These are phyloP conservation scores for Catunica adiposa DNA, from an alignment of 2,329 filamentous ascomycete species.

Conservation along the genomic window DNA sequence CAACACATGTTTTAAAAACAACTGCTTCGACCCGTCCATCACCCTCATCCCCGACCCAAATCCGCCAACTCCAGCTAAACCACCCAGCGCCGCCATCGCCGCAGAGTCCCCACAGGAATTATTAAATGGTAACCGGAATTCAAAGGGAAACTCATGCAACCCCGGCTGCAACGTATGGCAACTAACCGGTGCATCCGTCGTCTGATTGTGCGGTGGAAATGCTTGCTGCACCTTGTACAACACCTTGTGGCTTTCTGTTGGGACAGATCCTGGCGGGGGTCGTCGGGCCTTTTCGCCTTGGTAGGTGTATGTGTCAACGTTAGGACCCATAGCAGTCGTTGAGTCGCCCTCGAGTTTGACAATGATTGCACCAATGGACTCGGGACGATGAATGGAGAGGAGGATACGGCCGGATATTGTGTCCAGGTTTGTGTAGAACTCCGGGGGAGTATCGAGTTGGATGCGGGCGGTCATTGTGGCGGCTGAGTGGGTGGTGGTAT, in stretches of 20 bases:
- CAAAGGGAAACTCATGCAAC: conserved; percentile 60
- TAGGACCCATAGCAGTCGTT: conserved; percentile 43
- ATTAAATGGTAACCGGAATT: conserved; percentile 64
- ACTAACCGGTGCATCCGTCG: conserved; percentile 26
- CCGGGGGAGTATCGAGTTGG: conserved; percentile 46
- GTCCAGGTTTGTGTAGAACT: conserved; percentile 70
- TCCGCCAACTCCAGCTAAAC: conserved; percentile 38
- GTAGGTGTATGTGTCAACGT: conserved; percentile 21
- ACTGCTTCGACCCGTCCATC: conserved; percentile 46
- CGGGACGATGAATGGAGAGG: conserved; percentile 43
- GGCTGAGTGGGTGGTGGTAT: not conserved
- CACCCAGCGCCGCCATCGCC: conserved; percentile 36
- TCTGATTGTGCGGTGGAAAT: conserved; percentile 43
- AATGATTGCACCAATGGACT: conserved; percentile 54
- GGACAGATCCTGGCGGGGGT: conserved; percentile 19
- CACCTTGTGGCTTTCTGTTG: conserved; percentile 51
- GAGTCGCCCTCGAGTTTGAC: conserved; percentile 76
- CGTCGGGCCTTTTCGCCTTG: conserved; percentile 11
- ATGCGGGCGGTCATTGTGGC: conserved; percentile 47
- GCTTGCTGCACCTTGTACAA: conserved; percentile 58
- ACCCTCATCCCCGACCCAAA: conserved; percentile 36
- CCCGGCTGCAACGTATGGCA: conserved; percentile 49
- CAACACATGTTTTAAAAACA: conserved; percentile 56
- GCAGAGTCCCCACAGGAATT: conserved; percentile 46
- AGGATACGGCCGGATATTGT: conserved; percentile 46